Evolutionary conservation across 352 stramenopile genomes (phyloP), one percentile per base, ranked within the genome.

Genomic region (Phytophthora citrophthora): DNA sequence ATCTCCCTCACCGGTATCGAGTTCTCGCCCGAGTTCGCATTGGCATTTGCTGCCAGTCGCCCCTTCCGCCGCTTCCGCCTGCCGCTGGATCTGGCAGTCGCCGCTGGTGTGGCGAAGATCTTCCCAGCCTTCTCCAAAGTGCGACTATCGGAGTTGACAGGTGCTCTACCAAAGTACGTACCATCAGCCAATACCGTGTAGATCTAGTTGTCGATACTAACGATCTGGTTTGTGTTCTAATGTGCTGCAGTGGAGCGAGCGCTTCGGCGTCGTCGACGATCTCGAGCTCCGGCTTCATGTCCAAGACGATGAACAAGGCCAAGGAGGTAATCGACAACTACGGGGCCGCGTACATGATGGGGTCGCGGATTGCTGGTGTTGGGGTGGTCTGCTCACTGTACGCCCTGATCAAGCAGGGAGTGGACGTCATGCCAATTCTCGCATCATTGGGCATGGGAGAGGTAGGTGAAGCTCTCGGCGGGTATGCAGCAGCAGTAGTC

Each of bases 321-420:
- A 91, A 81, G 48, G 71, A 82, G 48, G 79, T 95, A 16, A 77
- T 96, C 8, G 83, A 96, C 80, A 91, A 82, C 60, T 96, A 96
- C 64, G 89, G 89, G 31, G 89, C 89, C 0, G 82, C 86, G 11
- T 96, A 96, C 72, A 94, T 96, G 84, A 94, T 96, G 74, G 83
- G 86, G 44, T 94, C 89, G 32, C 88, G 89, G 7, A 69, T 94
- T 53, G 81, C 86, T 27, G 88, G 89, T 40, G 85, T 96, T 0
- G 60, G 76, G 12, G 87, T 96, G 20, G 86, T 95, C 23, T 88
- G 78, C 20, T 66, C 50, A 6, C 66, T 96, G 7, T 94, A 96
- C 64, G 27, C 78, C 0, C 69, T 92, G 13, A 93, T 96, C 60
- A 86, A 90, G 46, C 81, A 95, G 36, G 89, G 89, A 32, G 77